phyloP scores from a whole-genome alignment of 768 basidiomycete species.

The Termitomyces bulborhizus region DNA sequence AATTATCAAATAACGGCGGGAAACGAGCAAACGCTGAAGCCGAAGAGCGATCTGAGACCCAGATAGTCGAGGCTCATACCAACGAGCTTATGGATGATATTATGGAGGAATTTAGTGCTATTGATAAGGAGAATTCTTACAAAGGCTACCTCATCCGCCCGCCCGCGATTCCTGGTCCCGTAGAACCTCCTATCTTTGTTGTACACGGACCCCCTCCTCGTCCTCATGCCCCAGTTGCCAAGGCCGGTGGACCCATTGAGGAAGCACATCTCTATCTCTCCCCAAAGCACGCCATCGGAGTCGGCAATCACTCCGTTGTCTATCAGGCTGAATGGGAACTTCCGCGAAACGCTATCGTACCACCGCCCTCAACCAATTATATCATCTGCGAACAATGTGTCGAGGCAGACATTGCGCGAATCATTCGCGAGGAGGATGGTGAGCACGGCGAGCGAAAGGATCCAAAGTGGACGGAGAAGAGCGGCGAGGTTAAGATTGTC shows the following conservation, averaged over 20 bases:
- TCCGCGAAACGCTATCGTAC: constrained; percentile 8
- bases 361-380: neutral
- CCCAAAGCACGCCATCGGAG: constrained; percentile 27
- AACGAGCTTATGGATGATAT: neutral
- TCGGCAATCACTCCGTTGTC: constrained; percentile 48
- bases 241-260: constrained; percentile 11
- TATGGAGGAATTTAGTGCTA: neutral
- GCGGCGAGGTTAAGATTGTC: constrained; percentile 1
- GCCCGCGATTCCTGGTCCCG: constrained; percentile 7
- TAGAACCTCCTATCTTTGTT: constrained; percentile 22
- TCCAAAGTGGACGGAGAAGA: constrained; percentile 12
- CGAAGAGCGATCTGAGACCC: neutral
- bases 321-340: constrained; percentile 39
- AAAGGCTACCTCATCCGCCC: constrained; percentile 11
- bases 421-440: constrained; percentile 21
- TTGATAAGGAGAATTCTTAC: neutral
- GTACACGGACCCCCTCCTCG: constrained; percentile 20
- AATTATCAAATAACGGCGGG: constrained; percentile 3
- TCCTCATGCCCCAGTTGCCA: neutral
- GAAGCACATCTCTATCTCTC: constrained; percentile 48
- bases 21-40: constrained; percentile 1
- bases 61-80: neutral
- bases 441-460: constrained; percentile 14
- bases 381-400: constrained; percentile 34
- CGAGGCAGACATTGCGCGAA: constrained; percentile 18